Evolutionary conservation across 2,329 filamentous ascomycete genomes (phyloP), one percentile per base, ranked within the genome.

Genomic region (Aspergillus eucalypticola): DNA sequence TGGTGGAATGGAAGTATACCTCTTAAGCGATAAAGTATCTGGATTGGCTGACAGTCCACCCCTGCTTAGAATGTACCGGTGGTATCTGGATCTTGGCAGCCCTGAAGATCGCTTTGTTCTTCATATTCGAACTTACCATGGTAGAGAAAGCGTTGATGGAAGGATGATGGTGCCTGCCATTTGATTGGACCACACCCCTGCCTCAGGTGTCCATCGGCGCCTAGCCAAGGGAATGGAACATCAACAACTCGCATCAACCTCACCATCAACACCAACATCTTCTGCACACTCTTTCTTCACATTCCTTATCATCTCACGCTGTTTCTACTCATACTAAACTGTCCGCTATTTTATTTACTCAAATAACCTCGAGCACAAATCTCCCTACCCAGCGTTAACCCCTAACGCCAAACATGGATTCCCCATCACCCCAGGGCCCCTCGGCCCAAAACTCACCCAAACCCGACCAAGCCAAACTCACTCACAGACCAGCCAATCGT

Each of bases 401-500:
- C 29, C 27, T 35, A 35, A 6, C 32, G 15, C 49, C 32, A 29
- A 58, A 21, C 39, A 76, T 76, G 74, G 66, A 70, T 53, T 63
- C 68, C 4, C 67, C 69, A 17, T 69, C 69, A 5, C 64, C 69
- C 8, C 64, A 66, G 44, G 61, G 68, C 52, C 60, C 59, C 55
- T 72, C 70, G 13, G 56, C 63, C 56, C 66, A 62, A 35, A 60
- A 64, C 60, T 70, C 71, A 48, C 66, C 62, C 61, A 60, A 66
- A 56, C 39, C 59, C 58, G 49, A 57, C 60, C 65, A 60, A 29
- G 39, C 59, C 63, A 71, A 56, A 35, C 66, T 70, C 46, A 60
- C 60, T 53, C 66, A 70, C 64, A 66, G 70, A 57, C 67, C 72
- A 25, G 58, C 60, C 41, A 68, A 65, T 57, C 67, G 59, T 56